Evolutionary conservation across 352 stramenopile genomes (phyloP).

Genomic region (Pelagophyceae sp.): DNA sequence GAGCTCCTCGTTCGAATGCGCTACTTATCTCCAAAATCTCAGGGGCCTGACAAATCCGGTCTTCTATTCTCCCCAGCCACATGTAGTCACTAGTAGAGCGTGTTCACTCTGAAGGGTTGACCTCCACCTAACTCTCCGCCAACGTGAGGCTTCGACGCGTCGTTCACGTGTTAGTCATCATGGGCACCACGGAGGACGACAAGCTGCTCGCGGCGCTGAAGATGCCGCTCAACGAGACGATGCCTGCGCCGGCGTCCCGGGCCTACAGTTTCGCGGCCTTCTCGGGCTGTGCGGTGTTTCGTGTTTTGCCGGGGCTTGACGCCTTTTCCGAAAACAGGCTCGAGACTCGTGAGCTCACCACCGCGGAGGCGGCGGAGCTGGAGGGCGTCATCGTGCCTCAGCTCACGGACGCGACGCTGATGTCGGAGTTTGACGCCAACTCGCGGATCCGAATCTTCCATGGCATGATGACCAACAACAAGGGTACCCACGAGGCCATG

Average conservation of each 20-base stretch:
- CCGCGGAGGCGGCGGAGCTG: neutral
- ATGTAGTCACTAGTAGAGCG: too few species aligned
- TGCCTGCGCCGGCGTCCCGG: neutral
- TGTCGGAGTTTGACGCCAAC: neutral
- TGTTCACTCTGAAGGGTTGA: too few species aligned
- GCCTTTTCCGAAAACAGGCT: neutral
- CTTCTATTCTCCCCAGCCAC: too few species aligned
- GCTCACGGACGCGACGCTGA: neutral
- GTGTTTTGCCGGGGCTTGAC: too few species aligned
- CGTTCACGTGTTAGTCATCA: too few species aligned
- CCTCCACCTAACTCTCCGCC: too few species aligned
- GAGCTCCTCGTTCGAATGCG: too few species aligned
- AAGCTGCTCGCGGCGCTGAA: neutral
- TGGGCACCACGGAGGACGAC: too few species aligned
- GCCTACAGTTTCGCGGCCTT: neutral
- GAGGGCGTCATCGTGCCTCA: neutral
- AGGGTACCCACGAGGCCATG: neutral
- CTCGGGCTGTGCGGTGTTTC: too few species aligned
- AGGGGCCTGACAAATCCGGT: too few species aligned
- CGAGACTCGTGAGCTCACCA: neutral
- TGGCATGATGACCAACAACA: constrained; percentile 21
- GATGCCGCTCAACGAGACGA: neutral
- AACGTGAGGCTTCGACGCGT: too few species aligned
- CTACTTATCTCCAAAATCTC: too few species aligned
- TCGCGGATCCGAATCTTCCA: neutral